Percentiles rank a stretch among this genome's conserved stretches.
Conservation (phyloP, 2,329 filamentous ascomycete species). For the Fusarium foetens region DNA sequence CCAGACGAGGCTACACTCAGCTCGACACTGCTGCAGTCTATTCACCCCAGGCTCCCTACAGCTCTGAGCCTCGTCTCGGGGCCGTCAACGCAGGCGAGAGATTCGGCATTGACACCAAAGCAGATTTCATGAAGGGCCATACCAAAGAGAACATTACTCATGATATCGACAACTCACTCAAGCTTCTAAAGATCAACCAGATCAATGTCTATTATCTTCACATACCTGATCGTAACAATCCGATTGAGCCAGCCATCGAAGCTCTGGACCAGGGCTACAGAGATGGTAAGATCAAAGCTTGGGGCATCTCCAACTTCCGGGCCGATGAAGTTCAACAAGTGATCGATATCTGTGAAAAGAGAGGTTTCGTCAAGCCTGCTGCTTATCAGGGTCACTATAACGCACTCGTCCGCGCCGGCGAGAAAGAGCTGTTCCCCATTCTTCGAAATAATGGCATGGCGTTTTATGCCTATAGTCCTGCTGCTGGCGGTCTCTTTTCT, state of each 20-base stretch:
- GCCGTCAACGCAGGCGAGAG: conserved; percentile 40
- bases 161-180: conserved; percentile 48
- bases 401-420: conserved; percentile 53
- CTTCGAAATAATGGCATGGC: conserved; percentile 55
- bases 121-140: conserved; percentile 46
- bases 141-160: conserved; percentile 41
- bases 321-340: conserved; percentile 57
- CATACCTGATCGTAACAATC: conserved; percentile 52
- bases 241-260: conserved; percentile 53
- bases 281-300: conserved; percentile 56
- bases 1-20: conserved; percentile 42
- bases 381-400: conserved; percentile 63
- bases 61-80: conserved; percentile 48
- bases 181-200: conserved; percentile 39
- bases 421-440: conserved; percentile 55
- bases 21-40: conserved; percentile 51
- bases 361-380: conserved; percentile 54
- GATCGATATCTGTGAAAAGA: conserved; percentile 54
- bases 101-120: conserved; percentile 52
- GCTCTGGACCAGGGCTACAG: conserved; percentile 55
- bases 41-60: conserved; percentile 39
- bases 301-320: conserved; percentile 59
- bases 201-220: conserved; percentile 40
- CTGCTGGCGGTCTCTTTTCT: conserved; percentile 40
- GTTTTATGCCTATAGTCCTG: conserved; percentile 55